Evolutionary conservation across 169 alveolate genomes (phyloP).

Genomic region (Cryptosporidium sp.): DNA sequence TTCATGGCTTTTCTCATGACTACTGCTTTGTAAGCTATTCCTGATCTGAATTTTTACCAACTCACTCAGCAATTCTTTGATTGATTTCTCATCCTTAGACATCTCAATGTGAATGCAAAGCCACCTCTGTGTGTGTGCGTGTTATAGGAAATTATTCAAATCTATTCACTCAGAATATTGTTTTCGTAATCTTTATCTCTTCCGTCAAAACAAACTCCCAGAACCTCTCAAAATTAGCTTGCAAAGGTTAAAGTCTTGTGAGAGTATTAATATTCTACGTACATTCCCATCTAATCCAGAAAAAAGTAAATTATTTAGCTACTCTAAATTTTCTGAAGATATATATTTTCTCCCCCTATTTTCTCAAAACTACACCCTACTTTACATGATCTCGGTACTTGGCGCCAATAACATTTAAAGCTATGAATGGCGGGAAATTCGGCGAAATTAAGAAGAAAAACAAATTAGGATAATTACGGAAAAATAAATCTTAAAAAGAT

Average conservation of each 20-base stretch:
- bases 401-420: neutral
- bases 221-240: neutral
- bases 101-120: neutral
- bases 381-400: conserved; percentile 44
- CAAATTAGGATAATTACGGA: neutral
- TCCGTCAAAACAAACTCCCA: too few relatives aligned
- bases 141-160: neutral
- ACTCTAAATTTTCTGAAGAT: neutral
- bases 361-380: neutral
- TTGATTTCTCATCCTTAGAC: neutral
- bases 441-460: too few relatives aligned
- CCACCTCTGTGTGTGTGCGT: neutral
- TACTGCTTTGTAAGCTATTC: neutral
- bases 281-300: neutral
- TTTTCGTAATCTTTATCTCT: neutral
- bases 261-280: too few relatives aligned
- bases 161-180: neutral
- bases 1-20: neutral
- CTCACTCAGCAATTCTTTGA: conserved; percentile 15
- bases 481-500: neutral
- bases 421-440: neutral
- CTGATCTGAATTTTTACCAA: neutral
- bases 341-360: neutral
- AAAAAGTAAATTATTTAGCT: too few relatives aligned
- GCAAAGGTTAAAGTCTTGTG: neutral